These are phyloP conservation scores for Russula sp. DNA, from an alignment of 768 basidiomycete species.

Conservation along the genomic window DNA sequence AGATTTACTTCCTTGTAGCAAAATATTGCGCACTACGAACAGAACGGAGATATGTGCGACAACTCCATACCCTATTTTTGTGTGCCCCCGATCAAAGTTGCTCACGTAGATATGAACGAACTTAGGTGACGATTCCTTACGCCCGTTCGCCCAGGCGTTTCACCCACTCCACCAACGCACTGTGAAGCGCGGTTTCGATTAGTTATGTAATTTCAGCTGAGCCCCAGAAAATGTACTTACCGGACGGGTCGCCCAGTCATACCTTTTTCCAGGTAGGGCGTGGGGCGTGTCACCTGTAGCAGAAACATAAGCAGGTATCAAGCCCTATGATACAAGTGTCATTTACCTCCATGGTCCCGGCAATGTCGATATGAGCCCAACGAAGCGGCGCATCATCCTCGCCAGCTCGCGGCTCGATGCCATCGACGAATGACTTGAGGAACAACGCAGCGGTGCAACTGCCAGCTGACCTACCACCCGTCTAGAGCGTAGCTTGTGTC, in stretches of 20 bases:
- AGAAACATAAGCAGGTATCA: not conserved
- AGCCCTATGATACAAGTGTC: not conserved
- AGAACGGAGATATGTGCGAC: not conserved
- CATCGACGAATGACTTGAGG: constrained; percentile 75
- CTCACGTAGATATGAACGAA: not conserved
- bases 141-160: constrained; percentile 5
- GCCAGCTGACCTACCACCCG: constrained; percentile 66
- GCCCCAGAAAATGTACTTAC: constrained; percentile 34
- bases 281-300: constrained; percentile 41
- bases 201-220: not conserved
- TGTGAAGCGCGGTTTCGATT: not conserved
- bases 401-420: constrained; percentile 56
- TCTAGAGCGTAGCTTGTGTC: constrained; percentile 32
- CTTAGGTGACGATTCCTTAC: not conserved
- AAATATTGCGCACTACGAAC: not conserved
- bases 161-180: constrained; percentile 21
- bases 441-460: constrained; percentile 80
- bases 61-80: not conserved
- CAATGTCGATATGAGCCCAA: constrained; percentile 89
- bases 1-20: not conserved
- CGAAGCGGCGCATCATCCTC: constrained; percentile 43
- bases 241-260: constrained; percentile 78
- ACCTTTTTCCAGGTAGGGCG: constrained; percentile 60
- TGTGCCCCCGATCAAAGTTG: not conserved
- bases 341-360: constrained; percentile 64